Evolutionary conservation across 2,329 filamentous ascomycete genomes (phyloP).

Genomic region (Sporothrix humicola): DNA sequence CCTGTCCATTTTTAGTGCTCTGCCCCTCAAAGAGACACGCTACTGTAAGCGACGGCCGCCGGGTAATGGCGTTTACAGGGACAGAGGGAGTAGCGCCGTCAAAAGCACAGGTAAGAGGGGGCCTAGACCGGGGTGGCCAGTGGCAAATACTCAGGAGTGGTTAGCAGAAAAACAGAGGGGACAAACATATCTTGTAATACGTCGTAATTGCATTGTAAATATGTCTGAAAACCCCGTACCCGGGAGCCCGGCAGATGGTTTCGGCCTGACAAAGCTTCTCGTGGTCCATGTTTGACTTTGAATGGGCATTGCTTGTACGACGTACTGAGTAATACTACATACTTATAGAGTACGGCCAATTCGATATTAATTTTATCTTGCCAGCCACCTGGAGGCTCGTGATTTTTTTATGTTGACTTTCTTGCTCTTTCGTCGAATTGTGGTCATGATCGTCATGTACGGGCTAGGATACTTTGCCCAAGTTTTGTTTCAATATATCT

Average conservation of each 20-base stretch:
- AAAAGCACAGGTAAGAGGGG: not conserved
- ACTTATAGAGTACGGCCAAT: not conserved
- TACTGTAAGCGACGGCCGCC: slow-evolving; percentile 24
- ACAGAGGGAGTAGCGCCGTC: slow-evolving; percentile 7
- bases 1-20: slow-evolving; percentile 9
- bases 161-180: not conserved
- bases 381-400: not conserved
- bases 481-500: not conserved
- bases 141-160: not conserved
- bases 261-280: not conserved
- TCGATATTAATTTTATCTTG: too few species aligned
- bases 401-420: not conserved
- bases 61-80: slow-evolving; percentile 14
- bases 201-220: too few species aligned
- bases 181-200: not conserved
- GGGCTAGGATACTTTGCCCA: not conserved
- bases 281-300: too few species aligned
- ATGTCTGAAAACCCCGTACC: not conserved
- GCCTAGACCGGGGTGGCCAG: not conserved
- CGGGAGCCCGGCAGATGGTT: not conserved
- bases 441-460: not conserved
- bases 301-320: too few species aligned
- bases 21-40: not conserved
- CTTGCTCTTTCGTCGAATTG: not conserved
- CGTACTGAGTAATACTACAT: too few species aligned